Evolutionary conservation across 495 filamentous ascomycete species (phyloP).

Genomic region (Lentithecium fluviatile): DNA sequence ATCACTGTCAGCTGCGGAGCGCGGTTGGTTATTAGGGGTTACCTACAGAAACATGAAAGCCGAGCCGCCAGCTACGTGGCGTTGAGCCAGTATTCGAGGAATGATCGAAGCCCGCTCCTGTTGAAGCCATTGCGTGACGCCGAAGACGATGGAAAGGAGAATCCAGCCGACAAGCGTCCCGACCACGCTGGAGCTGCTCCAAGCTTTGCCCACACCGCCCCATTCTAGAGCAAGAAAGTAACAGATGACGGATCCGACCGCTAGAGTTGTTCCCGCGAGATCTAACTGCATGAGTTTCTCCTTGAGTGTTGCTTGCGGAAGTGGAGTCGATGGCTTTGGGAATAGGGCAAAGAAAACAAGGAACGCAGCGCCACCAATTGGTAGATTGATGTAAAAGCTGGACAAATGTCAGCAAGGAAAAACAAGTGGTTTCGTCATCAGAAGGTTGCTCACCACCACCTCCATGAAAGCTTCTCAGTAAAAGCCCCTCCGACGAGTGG

Average conservation of each 20-base stretch:
- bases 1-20: too few relatives aligned
- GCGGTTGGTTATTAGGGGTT: too few relatives aligned
- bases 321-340: not conserved
- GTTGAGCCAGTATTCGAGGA: constrained; percentile 12
- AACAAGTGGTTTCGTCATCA: too few relatives aligned
- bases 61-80: constrained; percentile 23
- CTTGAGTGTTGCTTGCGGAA: constrained; percentile 4
- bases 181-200: constrained; percentile 8
- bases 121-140: not conserved
- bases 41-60: too few relatives aligned
- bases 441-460: constrained; percentile 25
- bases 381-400: constrained; percentile 34
- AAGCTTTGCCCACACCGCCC: constrained; percentile 6
- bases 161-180: constrained; percentile 29
- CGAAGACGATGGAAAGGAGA: constrained; percentile 19
- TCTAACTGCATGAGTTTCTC: constrained; percentile 27
- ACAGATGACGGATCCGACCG: constrained; percentile 4
- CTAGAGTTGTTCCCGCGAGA: constrained; percentile 10
- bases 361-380: constrained; percentile 8
- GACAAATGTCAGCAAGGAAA: too few relatives aligned
- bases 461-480: constrained; percentile 22
- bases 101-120: constrained; percentile 10
- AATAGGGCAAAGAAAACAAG: not conserved
- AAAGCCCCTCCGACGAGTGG: constrained; percentile 45
- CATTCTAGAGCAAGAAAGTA: constrained; percentile 23